Evolutionary conservation across 2,329 filamentous ascomycete species (phyloP), one percentile per base, ranked within the genome.

Genomic region (Raffaelea deltoideospora): DNA sequence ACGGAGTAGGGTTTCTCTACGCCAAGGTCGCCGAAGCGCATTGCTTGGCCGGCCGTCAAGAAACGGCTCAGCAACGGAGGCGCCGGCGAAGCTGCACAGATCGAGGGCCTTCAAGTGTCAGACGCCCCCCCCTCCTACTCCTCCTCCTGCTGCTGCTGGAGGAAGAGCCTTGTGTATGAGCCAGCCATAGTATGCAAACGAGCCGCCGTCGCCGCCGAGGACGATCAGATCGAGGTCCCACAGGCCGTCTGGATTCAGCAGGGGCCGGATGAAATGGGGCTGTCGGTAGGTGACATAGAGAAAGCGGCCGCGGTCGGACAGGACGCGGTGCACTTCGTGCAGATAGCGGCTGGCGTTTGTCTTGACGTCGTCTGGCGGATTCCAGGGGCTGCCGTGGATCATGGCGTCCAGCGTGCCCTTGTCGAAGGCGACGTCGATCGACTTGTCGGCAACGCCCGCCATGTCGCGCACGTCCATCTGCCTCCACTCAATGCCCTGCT

Each of bases 321-420:
- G 50, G 0, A 67, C 59, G 28, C 67, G 54, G 34, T 54, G 51
- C 29, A 65, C 60, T 55, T 72, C 65, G 18, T 56, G 51, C 7
- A 71, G 51, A 44, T 72, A 73, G 19, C 50, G 51, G 5, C 55
- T 48, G 7, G 60, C 66, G 44, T 69, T 69, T 1, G 62, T 51
- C 26, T 53, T 44, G 1, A 69, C 65, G 24, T 67, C 60, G 7
- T 59, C 54, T 0, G 65, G 66, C 2, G 67, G 68, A 41, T 53
- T 61, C 66, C 66, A 72, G 0, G 60, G 61, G 42, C 60, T 67
- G 3, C 68, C 66, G 45, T 67, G 56, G 23, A 72, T 65, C 61
- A 72, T 69, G 32, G 63, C 65, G 50, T 72, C 67, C 3, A 72
- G 51, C 1, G 67, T 72, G 3, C 60, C 59, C 48, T 73, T 73